phyloP scores from a whole-genome alignment of 75 land plant species.

The Pseudotsuga menziesii region DNA sequence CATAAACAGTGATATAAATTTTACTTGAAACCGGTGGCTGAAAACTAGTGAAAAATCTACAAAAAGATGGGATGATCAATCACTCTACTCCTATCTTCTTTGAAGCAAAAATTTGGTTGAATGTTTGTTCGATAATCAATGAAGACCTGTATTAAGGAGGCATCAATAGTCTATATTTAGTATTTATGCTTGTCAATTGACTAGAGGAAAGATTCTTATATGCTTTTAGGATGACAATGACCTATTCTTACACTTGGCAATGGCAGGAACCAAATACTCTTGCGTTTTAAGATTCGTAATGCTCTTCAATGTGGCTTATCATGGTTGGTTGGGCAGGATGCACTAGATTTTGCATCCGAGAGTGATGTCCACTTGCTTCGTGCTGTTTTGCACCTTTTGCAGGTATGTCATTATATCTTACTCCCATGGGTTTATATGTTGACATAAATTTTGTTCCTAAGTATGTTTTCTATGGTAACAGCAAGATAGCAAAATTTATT shows the following conservation, averaged over 20 bases:
- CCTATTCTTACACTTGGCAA: background rate
- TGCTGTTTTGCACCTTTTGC: conserved; percentile 16
- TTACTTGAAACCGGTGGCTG: too few species aligned
- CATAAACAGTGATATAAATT: too few species aligned
- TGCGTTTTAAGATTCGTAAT: conserved; percentile 21
- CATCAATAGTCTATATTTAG: too few species aligned
- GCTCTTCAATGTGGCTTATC: conserved; percentile 12
- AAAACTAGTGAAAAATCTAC: too few species aligned
- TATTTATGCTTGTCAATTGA: too few species aligned
- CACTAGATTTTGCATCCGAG: conserved; percentile 14
- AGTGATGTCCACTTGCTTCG: conserved; percentile 8
- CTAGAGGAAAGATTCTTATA: background rate
- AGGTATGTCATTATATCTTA: conserved; percentile 10
- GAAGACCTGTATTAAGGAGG: background rate
- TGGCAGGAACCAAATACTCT: conserved; percentile 22
- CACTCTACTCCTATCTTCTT: background rate
- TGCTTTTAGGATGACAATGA: background rate
- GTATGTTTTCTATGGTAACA: too few species aligned
- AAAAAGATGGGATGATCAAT: background rate
- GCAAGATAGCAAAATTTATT: too few species aligned
- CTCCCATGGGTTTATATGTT: background rate
- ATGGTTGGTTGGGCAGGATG: conserved; percentile 14
- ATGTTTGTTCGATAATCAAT: background rate
- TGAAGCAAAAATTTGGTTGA: background rate
- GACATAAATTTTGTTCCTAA: too few species aligned